Conservation (phyloP, 2,329 filamentous ascomycete genomes). For the Alternaria longipes region DNA sequence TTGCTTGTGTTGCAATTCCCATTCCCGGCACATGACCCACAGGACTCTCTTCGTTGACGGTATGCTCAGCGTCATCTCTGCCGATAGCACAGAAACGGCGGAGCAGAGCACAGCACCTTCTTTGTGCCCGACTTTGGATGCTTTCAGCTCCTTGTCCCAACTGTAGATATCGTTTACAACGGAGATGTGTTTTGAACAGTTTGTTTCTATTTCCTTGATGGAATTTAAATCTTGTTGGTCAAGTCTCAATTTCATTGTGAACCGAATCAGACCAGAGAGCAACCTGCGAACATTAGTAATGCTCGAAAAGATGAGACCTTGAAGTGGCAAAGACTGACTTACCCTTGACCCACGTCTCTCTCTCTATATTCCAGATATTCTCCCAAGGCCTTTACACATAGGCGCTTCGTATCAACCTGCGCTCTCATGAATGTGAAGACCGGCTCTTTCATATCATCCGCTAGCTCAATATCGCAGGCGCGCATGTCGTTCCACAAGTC, state of each 20-base stretch:
- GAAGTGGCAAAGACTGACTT: slow-evolving; percentile 22
- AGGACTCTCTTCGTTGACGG: slow-evolving; percentile 42
- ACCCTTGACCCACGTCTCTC: background rate
- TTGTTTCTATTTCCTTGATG: slow-evolving; percentile 42
- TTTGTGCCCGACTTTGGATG: slow-evolving; percentile 17
- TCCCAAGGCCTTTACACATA: slow-evolving; percentile 34
- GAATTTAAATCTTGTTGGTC: slow-evolving; percentile 32
- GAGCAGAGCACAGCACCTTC: slow-evolving; percentile 47
- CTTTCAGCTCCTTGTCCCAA: slow-evolving; percentile 52
- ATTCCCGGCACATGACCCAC: slow-evolving; percentile 44
- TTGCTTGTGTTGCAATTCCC: slow-evolving; percentile 39
- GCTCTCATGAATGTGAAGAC: slow-evolving; percentile 54
- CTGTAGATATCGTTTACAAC: slow-evolving; percentile 56
- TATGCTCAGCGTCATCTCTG: slow-evolving; percentile 32
- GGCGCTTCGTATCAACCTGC: slow-evolving; percentile 44
- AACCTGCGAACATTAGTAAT: background rate
- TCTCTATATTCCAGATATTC: background rate
- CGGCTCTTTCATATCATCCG: slow-evolving; percentile 52
- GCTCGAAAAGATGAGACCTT: background rate
- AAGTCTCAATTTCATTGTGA: background rate
- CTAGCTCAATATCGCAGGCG: slow-evolving; percentile 45
- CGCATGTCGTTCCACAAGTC: slow-evolving; percentile 56
- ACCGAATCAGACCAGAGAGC: background rate
- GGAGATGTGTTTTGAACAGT: slow-evolving; percentile 52
- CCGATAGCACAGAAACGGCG: slow-evolving; percentile 42